Base-by-base conservation (phyloP, 1,139 yeast genomes). In the Pichia sp. region DNA sequence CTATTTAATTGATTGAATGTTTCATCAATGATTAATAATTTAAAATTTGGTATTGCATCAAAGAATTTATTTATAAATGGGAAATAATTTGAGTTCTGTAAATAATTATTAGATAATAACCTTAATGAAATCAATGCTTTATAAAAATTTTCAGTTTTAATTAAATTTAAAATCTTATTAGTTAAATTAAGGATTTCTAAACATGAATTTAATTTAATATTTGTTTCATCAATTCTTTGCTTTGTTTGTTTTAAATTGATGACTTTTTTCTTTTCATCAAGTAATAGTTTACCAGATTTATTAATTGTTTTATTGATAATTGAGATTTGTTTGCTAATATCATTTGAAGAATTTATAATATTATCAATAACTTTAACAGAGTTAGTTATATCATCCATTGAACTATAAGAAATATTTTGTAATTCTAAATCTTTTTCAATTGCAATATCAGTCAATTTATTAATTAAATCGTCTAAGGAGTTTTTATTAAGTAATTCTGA, bases 61-160 rank as follows among this genome's bases (percentile, higher is more conserved):
- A 84, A 75, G 41, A 84, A 80, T 55, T 77, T 78, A 42, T 76
- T 74, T 11, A 95, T 80, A 61, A 92, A 87, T 35, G 84, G 84
- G 59, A 85, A 86, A 47, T 78, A 78, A 48, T 84, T 82, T 35
- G 81, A 89, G n/a, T n/a, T n/a, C n/a, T n/a, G n/a, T n/a, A n/a
- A 80, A 87, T 58, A 58, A 37, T 84, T 70, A 47, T 74, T 77
- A 1, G 71, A 66, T 54, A 92, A 68, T 57, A 83, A 94, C 50
- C 87, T 92, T 46, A 89, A 68, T 52, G 86, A 77, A 60, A 87
- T 87, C 55, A 92, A 74, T 0, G 97, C 97, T 50, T 85, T 85
- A 63, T 87, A 92, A 57, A 87, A 86, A 53, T 83, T 82, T 55
- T 81, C 78, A 51, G 76, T 78, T 50, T 79, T 77, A 52, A 89